phyloP scores from a whole-genome alignment of 768 basidiomycete genomes.

The Auricularia cornea region DNA sequence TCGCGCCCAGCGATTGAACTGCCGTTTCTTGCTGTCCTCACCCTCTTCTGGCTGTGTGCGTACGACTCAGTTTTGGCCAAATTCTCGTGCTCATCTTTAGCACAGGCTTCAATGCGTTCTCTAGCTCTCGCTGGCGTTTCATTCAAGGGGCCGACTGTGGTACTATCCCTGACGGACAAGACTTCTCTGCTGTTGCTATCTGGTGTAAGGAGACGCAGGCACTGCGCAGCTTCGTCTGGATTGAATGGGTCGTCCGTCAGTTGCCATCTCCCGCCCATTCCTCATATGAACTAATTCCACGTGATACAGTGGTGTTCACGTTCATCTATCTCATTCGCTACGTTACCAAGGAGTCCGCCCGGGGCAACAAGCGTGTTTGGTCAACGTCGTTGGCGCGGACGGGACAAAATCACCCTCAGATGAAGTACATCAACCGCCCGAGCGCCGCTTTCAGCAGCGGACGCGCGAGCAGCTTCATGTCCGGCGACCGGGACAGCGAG shows the following conservation, averaged over 20 bases:
- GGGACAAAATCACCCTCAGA: not conserved
- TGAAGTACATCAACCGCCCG: not conserved
- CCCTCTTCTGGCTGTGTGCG: constrained; percentile 50
- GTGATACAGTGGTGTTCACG: constrained; percentile 38
- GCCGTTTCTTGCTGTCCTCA: constrained; percentile 35
- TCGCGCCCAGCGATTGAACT: constrained; percentile 42
- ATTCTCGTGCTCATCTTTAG: not conserved
- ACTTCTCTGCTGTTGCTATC: not conserved
- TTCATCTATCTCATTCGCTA: constrained; percentile 36
- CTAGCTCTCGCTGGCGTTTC: constrained; percentile 46
- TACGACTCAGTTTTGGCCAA: constrained; percentile 1
- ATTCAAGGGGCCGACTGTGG: constrained; percentile 38
- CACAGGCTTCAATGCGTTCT: constrained; percentile 51
- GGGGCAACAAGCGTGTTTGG: constrained; percentile 47
- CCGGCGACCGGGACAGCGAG: not conserved
- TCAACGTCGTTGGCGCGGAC: constrained; percentile 37
- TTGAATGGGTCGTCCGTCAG: constrained; percentile 46
- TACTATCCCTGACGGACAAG: constrained; percentile 38
- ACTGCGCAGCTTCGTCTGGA: constrained; percentile 51
- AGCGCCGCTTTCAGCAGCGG: not conserved
- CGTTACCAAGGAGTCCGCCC: constrained; percentile 32
- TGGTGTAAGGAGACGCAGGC: constrained; percentile 52
- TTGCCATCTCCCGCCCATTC: constrained; percentile 10
- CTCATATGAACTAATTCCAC: not conserved
- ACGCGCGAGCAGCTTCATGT: not conserved